These are phyloP conservation scores for Yamagishiella unicocca DNA, from an alignment of 139 green algal genomes.

Conservation along the genomic window DNA sequence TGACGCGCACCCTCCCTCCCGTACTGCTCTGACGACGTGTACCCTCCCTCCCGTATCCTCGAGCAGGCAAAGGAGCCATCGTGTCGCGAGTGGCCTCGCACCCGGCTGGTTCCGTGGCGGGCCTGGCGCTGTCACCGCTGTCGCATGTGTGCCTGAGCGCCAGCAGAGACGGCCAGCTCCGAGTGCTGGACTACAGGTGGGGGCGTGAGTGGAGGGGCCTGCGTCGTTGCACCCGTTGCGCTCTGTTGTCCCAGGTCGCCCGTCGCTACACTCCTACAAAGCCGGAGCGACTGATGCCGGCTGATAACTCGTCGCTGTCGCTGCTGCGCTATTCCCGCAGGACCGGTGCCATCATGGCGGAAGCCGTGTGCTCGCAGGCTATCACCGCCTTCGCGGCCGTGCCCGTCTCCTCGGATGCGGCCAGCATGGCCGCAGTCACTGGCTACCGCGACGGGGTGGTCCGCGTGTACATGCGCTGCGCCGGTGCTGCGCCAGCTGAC, in stretches of 20 bases:
- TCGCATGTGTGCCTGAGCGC: constrained; percentile 68
- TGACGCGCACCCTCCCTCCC: too few relatives aligned
- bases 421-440: constrained; percentile 10
- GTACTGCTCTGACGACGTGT: too few relatives aligned
- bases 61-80: constrained; percentile 39
- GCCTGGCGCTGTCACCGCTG: constrained; percentile 52
- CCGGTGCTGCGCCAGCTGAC: neutral
- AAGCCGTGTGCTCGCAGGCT: neutral
- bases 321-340: neutral
- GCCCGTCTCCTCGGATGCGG: neutral
- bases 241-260: too few relatives aligned
- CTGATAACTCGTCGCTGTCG: too few relatives aligned
- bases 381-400: constrained; percentile 44
- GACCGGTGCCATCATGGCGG: constrained; percentile 14
- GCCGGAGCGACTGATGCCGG: too few relatives aligned
- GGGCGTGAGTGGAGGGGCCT: neutral
- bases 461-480: constrained; percentile 1
- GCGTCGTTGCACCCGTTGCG: too few relatives aligned
- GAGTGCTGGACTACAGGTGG: constrained; percentile 72
- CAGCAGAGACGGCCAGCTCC: constrained; percentile 67
- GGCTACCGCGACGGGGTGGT: constrained; percentile 53
- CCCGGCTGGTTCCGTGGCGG: constrained; percentile 69
- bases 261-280: too few relatives aligned
- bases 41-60: too few relatives aligned
- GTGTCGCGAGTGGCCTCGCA: constrained; percentile 36